These are phyloP conservation scores for Tetracladium marchalianum DNA, from an alignment of 495 filamentous ascomycete species.

Conservation along the genomic window DNA sequence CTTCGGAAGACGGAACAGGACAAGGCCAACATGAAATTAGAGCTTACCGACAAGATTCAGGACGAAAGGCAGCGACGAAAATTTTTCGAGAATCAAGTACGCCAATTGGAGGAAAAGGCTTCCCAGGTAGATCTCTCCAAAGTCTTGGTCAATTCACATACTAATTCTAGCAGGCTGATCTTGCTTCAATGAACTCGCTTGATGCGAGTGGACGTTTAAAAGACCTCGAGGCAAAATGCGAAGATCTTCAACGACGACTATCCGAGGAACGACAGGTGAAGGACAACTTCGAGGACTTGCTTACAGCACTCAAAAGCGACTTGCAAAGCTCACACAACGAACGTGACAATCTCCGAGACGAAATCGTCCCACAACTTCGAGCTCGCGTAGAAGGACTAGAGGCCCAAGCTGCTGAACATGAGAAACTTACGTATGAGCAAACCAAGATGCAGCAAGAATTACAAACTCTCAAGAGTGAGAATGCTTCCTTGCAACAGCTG, in stretches of 20 bases:
- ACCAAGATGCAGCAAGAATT: constrained; percentile 75
- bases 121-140: constrained; percentile 29
- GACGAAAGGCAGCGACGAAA: constrained; percentile 70
- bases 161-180: constrained; percentile 24
- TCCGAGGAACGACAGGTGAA: constrained; percentile 80
- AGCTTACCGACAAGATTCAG: constrained; percentile 71
- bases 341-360: constrained; percentile 82
- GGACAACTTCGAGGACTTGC: constrained; percentile 86
- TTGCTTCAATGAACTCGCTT: constrained; percentile 31
- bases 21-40: constrained; percentile 75
- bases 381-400: constrained; percentile 71
- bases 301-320: constrained; percentile 74
- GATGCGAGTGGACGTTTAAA: constrained; percentile 47
- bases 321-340: constrained; percentile 76
- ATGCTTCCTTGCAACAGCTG: constrained; percentile 25
- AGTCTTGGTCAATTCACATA: constrained; percentile 1
- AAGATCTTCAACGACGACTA: constrained; percentile 71
- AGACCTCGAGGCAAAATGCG: constrained; percentile 70
- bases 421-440: constrained; percentile 63
- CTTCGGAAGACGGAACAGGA: constrained; percentile 84
- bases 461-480: constrained; percentile 46
- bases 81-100: constrained; percentile 70
- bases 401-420: constrained; percentile 52
- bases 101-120: constrained; percentile 66
- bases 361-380: constrained; percentile 64